A percentile compares a stretch with the other conserved stretches of the same genome.
These are phyloP conservation scores for Malus fusca DNA, from an alignment of 306 rosid species.

Conservation along the genomic window DNA sequence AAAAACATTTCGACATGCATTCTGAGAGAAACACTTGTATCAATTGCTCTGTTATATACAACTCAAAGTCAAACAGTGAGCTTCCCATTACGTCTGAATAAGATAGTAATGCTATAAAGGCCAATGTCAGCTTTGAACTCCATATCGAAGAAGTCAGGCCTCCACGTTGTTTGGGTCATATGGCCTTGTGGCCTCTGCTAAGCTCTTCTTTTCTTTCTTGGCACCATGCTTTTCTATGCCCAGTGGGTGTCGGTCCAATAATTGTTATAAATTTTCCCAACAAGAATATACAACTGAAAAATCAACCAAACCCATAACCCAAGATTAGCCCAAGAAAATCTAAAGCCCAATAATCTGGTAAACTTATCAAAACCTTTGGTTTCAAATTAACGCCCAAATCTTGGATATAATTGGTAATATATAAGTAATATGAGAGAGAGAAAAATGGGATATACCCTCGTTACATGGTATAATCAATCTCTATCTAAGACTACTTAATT, in stretches of 20 bases:
- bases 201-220: background rate
- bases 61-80: background rate
- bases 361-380: background rate
- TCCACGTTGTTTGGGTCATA: background rate
- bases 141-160: background rate
- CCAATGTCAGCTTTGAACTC: background rate
- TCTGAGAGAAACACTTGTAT: too few species aligned
- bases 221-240: background rate
- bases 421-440: background rate
- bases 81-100: background rate
- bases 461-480: background rate
- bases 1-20: background rate
- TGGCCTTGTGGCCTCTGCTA: background rate
- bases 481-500: background rate
- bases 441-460: background rate
- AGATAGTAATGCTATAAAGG: background rate
- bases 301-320: background rate
- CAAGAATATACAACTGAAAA: background rate
- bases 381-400: background rate
- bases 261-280: background rate
- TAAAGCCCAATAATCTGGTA: background rate
- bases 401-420: too few species aligned
- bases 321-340: background rate
- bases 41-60: background rate
- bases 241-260: background rate